A percentile compares a stretch with the other conserved stretches of the same genome.
phyloP scores from a whole-genome alignment of 352 stramenopile genomes.

The Pythium volutum region DNA sequence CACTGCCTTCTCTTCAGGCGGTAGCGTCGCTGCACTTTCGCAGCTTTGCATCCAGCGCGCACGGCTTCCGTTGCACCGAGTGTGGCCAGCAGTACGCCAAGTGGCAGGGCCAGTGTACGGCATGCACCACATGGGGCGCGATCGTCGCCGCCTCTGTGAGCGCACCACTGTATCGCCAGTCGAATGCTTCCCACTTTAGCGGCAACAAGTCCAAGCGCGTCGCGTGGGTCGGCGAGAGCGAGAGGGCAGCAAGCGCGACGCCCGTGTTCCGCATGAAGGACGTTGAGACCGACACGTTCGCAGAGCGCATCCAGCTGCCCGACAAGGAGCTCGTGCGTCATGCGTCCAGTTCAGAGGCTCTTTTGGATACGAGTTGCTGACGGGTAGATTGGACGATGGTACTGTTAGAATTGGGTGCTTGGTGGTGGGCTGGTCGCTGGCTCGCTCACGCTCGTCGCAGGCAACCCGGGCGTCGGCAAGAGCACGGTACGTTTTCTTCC shows the following conservation, averaged over 20 bases:
- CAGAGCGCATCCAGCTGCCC: conserved; percentile 61
- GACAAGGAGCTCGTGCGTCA: conserved; percentile 60
- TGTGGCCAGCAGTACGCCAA: conserved; percentile 75
- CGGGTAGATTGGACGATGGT: background rate
- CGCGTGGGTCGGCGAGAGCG: conserved; percentile 28
- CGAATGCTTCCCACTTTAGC: conserved; percentile 40
- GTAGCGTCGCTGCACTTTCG: background rate
- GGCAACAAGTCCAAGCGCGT: conserved; percentile 33
- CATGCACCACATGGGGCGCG: conserved; percentile 90
- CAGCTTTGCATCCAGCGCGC: background rate
- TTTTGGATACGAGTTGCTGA: background rate
- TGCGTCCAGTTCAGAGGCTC: background rate
- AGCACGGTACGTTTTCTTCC: conserved; percentile 53
- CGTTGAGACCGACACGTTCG: conserved; percentile 49
- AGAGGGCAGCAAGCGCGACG: conserved; percentile 5
- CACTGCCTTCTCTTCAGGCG: background rate
- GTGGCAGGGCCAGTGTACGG: conserved; percentile 84
- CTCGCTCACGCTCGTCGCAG: conserved; percentile 93
- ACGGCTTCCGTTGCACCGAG: conserved; percentile 20
- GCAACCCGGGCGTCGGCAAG: conserved; percentile 94
- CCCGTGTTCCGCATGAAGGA: conserved; percentile 65
- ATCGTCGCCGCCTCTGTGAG: conserved; percentile 55
- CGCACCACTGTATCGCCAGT: conserved; percentile 50
- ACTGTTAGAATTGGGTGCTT: conserved; percentile 88
- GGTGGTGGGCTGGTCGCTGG: conserved; percentile 95